phyloP scores from a whole-genome alignment of 2,329 filamentous ascomycete genomes.

The Alternaria sp. region DNA sequence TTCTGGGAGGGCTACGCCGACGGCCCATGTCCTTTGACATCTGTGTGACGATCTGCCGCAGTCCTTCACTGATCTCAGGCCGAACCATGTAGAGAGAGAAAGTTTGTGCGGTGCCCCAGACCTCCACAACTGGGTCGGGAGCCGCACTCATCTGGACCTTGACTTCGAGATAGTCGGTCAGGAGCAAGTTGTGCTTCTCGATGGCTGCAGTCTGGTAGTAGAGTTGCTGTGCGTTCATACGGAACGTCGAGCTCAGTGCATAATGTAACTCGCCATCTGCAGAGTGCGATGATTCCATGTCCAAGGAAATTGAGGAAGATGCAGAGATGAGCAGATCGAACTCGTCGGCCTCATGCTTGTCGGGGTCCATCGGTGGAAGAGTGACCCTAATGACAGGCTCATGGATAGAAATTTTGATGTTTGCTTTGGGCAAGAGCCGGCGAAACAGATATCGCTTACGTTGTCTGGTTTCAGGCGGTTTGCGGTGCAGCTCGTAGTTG shows the following conservation, averaged over 20 bases:
- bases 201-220: conserved; percentile 93
- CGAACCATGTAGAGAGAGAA: conserved; percentile 89
- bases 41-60: conserved; percentile 89
- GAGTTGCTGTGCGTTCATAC: conserved; percentile 83
- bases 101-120: conserved; percentile 80
- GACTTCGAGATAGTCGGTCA: conserved; percentile 86
- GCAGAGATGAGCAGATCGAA: conserved; percentile 96
- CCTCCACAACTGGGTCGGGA: conserved; percentile 82
- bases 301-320: conserved; percentile 89
- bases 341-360: conserved; percentile 69
- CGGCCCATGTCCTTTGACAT: conserved; percentile 62
- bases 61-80: conserved; percentile 88
- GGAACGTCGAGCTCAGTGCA: conserved; percentile 79
- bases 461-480: conserved; percentile 32
- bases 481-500: conserved; percentile 44
- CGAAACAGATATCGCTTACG: conserved; percentile 74
- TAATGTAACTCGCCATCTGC: conserved; percentile 85
- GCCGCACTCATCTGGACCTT: conserved; percentile 84
- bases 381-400: conserved; percentile 93
- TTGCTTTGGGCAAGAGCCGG: conserved; percentile 89
- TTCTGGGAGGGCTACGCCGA: conserved; percentile 49
- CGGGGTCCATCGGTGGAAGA: conserved; percentile 74
- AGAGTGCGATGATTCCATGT: conserved; percentile 95
- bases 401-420: conserved; percentile 93
- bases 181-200: conserved; percentile 82